Evolutionary conservation across 176 grass and related monocot species (phyloP), one percentile per base, ranked within the genome.

Genomic region (Oryza australiensis): DNA sequence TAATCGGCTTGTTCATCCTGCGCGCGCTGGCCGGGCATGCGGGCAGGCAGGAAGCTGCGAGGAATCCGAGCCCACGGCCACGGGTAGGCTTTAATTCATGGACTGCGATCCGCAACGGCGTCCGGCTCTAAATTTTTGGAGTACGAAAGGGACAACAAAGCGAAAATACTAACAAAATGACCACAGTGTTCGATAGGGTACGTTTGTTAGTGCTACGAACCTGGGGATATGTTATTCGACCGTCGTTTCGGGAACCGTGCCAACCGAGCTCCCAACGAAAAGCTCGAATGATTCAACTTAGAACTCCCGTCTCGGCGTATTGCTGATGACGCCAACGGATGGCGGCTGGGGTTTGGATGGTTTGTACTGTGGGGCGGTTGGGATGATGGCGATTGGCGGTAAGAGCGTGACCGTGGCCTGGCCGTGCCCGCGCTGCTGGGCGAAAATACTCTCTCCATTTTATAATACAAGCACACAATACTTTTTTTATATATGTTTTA

Each of bases 11-110:
- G 49, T 0, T 22, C 51, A 22, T 55, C 51, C 51, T 55, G 51
- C 51, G 9, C n/a, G n/a, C n/a, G n/a, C n/a, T n/a, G 16, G 20
- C 51, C 51, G 18, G 48, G 45, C 45, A 16, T 32, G 2, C 32
- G 32, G 12, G 13, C 46, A 49, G 53, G 23, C 22, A 53, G 59
- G 84, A 86, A 86, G 69, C 84, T 80, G 43, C 84, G 43, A 0
- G 28, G 84, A 86, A 86, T 80, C 55, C 12, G 51, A 40, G 12
- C 12, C 59, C 59, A 20, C 13, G 20, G 46, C 59, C 59, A 20
- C 13, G 20, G 46, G 51, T 49, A 18, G 8, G 16, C 49, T 55
- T 37, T 55, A 55, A 55, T 23, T 76, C 77, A 65, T 69, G 43
- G 48, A 70, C 42, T 1, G 49, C 7, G 18, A 64, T 43, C 63